Percentiles rank a stretch among this genome's conserved stretches.
These are phyloP conservation scores for Mucuna pruriens DNA, from an alignment of 306 rosid genomes.

Conservation along the genomic window DNA sequence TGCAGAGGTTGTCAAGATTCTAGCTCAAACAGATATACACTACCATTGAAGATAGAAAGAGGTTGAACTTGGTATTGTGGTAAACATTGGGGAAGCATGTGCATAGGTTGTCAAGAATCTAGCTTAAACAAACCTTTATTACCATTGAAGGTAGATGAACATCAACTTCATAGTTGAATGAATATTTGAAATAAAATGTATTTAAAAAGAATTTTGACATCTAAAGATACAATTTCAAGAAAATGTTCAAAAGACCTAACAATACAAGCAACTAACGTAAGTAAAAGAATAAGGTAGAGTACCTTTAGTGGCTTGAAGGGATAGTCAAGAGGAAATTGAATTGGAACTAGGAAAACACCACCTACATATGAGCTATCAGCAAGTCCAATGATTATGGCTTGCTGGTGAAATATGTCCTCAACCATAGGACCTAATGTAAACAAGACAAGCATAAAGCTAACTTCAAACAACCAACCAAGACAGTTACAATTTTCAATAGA, in stretches of 20 bases:
- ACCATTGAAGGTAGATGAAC: neutral
- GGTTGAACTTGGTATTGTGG: neutral
- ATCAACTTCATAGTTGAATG: neutral
- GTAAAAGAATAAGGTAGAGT: neutral
- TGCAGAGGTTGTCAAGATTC: neutral
- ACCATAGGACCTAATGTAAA: slow-evolving; percentile 79
- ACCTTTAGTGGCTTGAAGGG: slow-evolving; percentile 97
- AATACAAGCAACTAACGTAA: neutral
- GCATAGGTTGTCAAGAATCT: neutral
- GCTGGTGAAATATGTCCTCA: slow-evolving; percentile 96
- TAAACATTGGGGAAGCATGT: neutral
- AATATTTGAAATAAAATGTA: neutral
- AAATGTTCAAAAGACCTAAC: neutral
- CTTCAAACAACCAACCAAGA: neutral
- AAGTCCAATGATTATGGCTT: no score
- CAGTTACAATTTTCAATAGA: neutral
- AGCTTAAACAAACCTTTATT: neutral
- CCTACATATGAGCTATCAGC: no score
- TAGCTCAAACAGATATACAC: neutral
- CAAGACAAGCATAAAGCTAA: neutral
- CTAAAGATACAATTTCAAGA: slow-evolving; percentile 6
- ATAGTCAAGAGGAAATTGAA: slow-evolving; percentile 88
- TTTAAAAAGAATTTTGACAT: neutral
- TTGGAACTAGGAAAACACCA: slow-evolving; percentile 83
- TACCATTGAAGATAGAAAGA: neutral